Percentiles rank a stretch among this genome's conserved stretches.
Evolutionary conservation across 441 rosid genomes (phyloP).

Genomic region (Adansonia gregorii): DNA sequence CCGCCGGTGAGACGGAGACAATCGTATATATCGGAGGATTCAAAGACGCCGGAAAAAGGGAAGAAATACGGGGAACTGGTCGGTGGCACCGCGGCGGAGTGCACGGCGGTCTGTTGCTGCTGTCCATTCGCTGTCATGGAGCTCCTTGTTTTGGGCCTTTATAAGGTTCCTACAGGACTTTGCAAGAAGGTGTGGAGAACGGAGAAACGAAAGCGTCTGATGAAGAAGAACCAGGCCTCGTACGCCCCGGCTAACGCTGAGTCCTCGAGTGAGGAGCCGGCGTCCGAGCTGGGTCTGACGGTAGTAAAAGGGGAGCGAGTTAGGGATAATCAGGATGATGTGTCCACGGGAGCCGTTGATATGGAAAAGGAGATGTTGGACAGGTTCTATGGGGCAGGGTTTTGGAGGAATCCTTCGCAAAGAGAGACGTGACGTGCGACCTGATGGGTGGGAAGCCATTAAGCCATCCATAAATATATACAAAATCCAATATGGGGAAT

Average conservation of each 20-base stretch:
- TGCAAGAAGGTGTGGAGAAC: slow-evolving; percentile 50
- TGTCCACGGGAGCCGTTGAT: background rate
- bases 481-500: background rate
- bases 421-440: background rate
- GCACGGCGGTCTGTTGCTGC: slow-evolving; percentile 62
- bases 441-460: background rate
- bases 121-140: slow-evolving; percentile 54
- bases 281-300: background rate
- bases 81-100: slow-evolving; percentile 62
- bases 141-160: slow-evolving; percentile 48
- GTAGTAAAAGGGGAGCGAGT: background rate
- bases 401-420: slow-evolving; percentile 62
- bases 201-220: slow-evolving; percentile 29
- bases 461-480: background rate
- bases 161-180: slow-evolving; percentile 55
- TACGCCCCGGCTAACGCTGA: background rate
- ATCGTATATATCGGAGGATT: background rate
- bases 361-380: slow-evolving; percentile 55
- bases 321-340: slow-evolving; percentile 13
- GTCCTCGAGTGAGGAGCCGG: slow-evolving; percentile 18
- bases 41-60: background rate
- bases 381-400: slow-evolving; percentile 52
- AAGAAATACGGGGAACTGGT: slow-evolving; percentile 47
- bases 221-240: slow-evolving; percentile 27
- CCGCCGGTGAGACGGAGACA: slow-evolving; percentile 28